Conservation (phyloP, 345 rosid genomes). For the Camelina sativa region DNA sequence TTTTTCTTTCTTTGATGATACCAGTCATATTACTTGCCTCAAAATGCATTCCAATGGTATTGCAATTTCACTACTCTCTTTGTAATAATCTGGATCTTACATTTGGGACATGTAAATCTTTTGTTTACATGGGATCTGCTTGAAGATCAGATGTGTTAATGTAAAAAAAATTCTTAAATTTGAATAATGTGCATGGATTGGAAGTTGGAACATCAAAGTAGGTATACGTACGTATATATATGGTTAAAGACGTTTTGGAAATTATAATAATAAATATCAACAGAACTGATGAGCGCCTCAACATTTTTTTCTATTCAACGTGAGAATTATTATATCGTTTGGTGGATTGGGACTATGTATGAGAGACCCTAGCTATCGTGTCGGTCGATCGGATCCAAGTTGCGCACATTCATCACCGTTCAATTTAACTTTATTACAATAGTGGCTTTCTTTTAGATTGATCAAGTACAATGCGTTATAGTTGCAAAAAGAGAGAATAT, state of each 20-base stretch:
- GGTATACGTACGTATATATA: conserved; percentile 7
- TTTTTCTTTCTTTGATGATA: too few species aligned
- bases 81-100: too few species aligned
- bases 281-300: neutral
- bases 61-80: too few species aligned
- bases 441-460: neutral
- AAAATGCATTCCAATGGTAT: too few species aligned
- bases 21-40: too few species aligned
- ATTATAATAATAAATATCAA: neutral
- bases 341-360: conserved; percentile 17
- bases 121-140: too few species aligned
- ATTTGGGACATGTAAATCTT: too few species aligned
- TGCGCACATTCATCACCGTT: conserved; percentile 22
- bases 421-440: neutral
- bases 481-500: neutral
- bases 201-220: neutral
- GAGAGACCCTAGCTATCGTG: conserved; percentile 31
- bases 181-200: neutral
- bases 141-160: too few species aligned
- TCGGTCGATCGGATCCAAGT: conserved; percentile 32
- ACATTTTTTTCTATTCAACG: neutral
- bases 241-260: conserved; percentile 3
- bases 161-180: neutral
- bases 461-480: neutral
- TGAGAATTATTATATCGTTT: neutral